Percentiles rank a stretch among this genome's conserved stretches.
phyloP scores from a whole-genome alignment of 768 basidiomycete genomes.

The Thelephora ganbajun region DNA sequence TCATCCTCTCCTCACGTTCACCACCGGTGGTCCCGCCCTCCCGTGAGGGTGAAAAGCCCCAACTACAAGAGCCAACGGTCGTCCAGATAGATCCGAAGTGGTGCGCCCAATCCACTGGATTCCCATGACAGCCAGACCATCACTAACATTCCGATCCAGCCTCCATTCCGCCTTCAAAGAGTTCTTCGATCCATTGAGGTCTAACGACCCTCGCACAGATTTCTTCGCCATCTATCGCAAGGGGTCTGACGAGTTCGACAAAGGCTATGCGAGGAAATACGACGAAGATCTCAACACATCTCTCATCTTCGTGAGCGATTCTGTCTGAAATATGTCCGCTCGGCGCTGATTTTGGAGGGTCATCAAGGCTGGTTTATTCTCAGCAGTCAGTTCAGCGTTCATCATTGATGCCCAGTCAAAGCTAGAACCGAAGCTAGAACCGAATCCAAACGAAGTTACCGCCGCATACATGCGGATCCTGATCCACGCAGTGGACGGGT shows the following conservation, averaged over 20 bases:
- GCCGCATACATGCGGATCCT: not conserved
- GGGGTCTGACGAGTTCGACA: conserved; percentile 5
- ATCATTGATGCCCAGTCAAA: not conserved
- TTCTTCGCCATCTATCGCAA: not conserved
- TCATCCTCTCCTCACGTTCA: no score
- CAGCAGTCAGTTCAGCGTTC: not conserved
- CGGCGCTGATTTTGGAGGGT: not conserved
- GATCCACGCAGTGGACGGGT: not conserved
- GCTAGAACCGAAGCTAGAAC: not conserved
- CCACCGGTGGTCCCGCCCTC: no score
- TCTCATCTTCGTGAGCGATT: conserved; percentile 12
- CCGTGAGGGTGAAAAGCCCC: no score
- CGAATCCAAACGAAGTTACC: not conserved
- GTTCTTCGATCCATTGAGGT: not conserved
- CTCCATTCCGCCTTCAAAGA: not conserved
- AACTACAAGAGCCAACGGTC: no score
- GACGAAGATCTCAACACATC: conserved; percentile 11
- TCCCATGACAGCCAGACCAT: no score
- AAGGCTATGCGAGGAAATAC: conserved; percentile 9
- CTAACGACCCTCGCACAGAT: not conserved
- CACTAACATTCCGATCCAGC: no score
- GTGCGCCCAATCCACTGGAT: no score
- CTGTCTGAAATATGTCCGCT: not conserved
- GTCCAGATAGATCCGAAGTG: no score
- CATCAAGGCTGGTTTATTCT: not conserved